These are phyloP conservation scores for Cyclotella sp. DNA, from an alignment of 108 stramenopile genomes.

Conservation along the genomic window DNA sequence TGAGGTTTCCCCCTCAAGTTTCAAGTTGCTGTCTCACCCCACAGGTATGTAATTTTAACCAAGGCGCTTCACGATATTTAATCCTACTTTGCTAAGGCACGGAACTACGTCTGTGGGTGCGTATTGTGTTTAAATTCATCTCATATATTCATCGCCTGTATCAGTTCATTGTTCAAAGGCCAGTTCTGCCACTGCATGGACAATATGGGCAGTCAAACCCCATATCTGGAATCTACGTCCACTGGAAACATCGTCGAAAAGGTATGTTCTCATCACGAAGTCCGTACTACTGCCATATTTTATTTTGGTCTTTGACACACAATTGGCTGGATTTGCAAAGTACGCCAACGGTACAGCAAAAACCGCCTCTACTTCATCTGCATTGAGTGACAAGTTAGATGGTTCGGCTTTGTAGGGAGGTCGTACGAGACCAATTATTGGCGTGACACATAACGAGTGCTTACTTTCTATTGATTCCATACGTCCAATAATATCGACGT, in stretches of 20 bases:
- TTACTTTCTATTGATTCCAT: conserved; percentile 59
- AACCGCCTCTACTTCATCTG: conserved; percentile 67
- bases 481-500: conserved; percentile 45
- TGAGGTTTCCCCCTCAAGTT: no score
- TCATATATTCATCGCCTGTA: background rate
- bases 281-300: conserved; percentile 47
- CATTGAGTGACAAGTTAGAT: conserved; percentile 44
- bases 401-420: conserved; percentile 44
- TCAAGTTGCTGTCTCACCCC: no score
- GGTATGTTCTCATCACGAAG: conserved; percentile 66
- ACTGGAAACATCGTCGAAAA: conserved; percentile 28
- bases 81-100: no score
- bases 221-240: conserved; percentile 56
- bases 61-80: no score
- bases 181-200: conserved; percentile 57
- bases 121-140: background rate
- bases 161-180: conserved; percentile 19
- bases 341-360: conserved; percentile 68
- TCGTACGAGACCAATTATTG: conserved; percentile 56
- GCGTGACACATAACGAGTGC: conserved; percentile 66
- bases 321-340: conserved; percentile 48
- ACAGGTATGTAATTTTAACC: no score
- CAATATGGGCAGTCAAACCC: conserved; percentile 75
- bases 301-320: conserved; percentile 17
- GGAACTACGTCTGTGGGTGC: background rate